Evolutionary conservation across 257 asterid species (phyloP).

Genomic region (Solanum pennellii): DNA sequence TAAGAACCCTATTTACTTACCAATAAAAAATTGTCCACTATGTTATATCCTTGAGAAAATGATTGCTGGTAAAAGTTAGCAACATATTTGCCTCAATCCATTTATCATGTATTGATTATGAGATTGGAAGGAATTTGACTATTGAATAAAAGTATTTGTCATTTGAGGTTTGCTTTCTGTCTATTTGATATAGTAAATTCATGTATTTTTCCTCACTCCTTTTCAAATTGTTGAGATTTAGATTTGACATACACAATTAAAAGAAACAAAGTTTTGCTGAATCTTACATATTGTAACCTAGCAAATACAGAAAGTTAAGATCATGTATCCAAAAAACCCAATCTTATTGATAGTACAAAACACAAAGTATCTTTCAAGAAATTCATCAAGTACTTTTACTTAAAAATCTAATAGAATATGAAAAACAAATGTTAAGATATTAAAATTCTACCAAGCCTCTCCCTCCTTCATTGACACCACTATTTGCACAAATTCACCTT

Average conservation of each 20-base stretch:
- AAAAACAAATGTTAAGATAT: no score
- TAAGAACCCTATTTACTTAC: not conserved
- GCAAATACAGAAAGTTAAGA: no score
- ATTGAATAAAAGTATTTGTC: not conserved
- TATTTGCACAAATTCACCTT: no score
- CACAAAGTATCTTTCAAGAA: no score
- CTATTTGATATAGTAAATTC: not conserved
- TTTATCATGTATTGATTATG: not conserved
- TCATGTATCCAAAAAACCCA: no score
- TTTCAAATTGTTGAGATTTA: not conserved
- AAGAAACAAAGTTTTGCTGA: no score
- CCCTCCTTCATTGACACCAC: no score
- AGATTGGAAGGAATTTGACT: not conserved
- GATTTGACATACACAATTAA: not conserved
- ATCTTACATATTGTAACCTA: not conserved
- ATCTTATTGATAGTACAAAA: not conserved
- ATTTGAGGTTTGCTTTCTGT: not conserved
- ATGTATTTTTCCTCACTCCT: not conserved
- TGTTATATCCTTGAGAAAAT: not conserved
- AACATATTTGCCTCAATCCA: no score
- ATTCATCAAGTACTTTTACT: no score
- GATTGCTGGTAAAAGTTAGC: no score
- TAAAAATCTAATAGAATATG: no score
- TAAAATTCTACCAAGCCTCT: no score
- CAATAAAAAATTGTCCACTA: not conserved